Conservation (phyloP, 2,329 filamentous ascomycete species). For the Xylaria multiplex region DNA sequence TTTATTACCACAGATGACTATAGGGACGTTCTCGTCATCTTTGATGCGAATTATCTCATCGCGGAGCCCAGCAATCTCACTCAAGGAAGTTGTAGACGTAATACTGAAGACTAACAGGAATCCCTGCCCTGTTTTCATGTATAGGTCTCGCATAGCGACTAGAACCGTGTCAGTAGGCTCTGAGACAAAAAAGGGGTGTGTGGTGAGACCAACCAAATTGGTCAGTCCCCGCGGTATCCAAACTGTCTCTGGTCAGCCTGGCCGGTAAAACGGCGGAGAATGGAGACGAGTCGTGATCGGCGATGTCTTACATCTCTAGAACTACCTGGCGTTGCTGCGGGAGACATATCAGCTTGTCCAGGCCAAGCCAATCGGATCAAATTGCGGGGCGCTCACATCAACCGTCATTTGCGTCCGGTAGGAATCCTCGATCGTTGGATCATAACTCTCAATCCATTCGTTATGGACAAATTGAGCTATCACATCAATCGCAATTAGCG, state of each 20-base stretch:
- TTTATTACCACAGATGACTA: conserved; percentile 94
- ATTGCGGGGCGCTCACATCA: conserved; percentile 71
- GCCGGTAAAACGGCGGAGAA: conserved; percentile 39
- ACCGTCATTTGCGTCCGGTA: conserved; percentile 81
- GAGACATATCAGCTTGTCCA: conserved; percentile 49
- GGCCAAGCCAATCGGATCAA: conserved; percentile 33
- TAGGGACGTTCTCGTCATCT: conserved; percentile 83
- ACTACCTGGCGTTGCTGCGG: conserved; percentile 84
- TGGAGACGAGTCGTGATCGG: conserved; percentile 29
- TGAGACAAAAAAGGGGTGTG: conserved; percentile 26
- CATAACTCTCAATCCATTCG: conserved; percentile 91
- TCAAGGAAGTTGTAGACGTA: conserved; percentile 83
- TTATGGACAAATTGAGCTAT: conserved; percentile 92
- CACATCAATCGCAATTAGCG: conserved; percentile 40
- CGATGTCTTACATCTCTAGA: conserved; percentile 78
- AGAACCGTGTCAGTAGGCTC: conserved; percentile 41
- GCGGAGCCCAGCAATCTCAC: conserved; percentile 81
- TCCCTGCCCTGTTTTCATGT: conserved; percentile 93
- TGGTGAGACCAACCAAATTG: conserved; percentile 80
- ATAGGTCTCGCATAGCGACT: conserved; percentile 79
- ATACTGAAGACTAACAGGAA: conserved; percentile 94
- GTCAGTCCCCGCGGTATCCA: conserved; percentile 91
- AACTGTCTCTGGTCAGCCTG: conserved; percentile 58
- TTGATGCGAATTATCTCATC: conserved; percentile 94
- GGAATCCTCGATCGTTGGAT: conserved; percentile 81